phyloP scores from a whole-genome alignment of 2,329 filamentous ascomycete genomes.

The Xylaria sp. region DNA sequence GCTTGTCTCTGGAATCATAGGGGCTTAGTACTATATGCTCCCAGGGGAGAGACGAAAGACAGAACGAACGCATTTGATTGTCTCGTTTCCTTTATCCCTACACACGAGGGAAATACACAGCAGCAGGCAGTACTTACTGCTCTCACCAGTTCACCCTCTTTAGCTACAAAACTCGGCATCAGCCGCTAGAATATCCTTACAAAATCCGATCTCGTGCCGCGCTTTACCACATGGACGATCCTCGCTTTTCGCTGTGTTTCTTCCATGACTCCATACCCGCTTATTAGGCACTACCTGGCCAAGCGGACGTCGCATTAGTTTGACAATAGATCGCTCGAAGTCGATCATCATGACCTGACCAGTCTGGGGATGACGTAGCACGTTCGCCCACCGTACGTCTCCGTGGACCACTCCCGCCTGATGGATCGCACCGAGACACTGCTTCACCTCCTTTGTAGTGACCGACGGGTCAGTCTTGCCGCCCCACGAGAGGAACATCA shows the following conservation, averaged over 20 bases:
- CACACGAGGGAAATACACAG: too few species aligned
- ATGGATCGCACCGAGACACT: conserved; percentile 29
- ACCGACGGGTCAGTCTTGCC: conserved; percentile 24
- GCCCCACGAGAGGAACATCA: conserved; percentile 42
- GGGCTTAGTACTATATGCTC: too few species aligned
- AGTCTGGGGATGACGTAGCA: conserved; percentile 32
- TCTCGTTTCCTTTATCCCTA: too few species aligned
- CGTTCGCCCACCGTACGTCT: conserved; percentile 32
- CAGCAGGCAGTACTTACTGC: too few species aligned
- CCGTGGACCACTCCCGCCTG: conserved; percentile 31
- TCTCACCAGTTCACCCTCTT: too few species aligned
- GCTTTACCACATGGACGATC: background rate
- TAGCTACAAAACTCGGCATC: background rate
- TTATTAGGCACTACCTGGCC: conserved; percentile 31
- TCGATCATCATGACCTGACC: conserved; percentile 36
- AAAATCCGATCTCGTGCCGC: background rate
- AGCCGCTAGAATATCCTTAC: background rate
- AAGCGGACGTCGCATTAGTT: conserved; percentile 19
- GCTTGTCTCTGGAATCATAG: too few species aligned
- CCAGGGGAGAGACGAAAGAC: too few species aligned
- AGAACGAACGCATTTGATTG: too few species aligned
- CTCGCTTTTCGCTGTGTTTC: conserved; percentile 4
- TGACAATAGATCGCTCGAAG: conserved; percentile 35
- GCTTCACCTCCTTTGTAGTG: conserved; percentile 10
- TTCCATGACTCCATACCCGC: conserved; percentile 17